Percentiles rank a stretch among this genome's conserved stretches.
Evolutionary conservation across 177 flowering plant genomes (phyloP).

Genomic region (Vitis hybrid): DNA sequence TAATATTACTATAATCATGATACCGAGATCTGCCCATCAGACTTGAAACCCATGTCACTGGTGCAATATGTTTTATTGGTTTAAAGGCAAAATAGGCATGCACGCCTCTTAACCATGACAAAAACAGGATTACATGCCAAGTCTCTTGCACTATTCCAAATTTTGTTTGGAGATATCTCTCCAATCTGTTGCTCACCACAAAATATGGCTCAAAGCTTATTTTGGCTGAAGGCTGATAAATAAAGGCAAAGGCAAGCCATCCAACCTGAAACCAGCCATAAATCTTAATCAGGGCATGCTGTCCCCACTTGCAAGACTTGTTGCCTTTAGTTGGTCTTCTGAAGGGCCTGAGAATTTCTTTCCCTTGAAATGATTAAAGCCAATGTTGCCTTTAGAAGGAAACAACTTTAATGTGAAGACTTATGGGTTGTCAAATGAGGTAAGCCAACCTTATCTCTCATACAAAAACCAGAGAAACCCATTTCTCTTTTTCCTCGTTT

Average conservation of each 20-base stretch:
- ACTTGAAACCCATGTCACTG: no score
- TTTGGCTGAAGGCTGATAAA: no score
- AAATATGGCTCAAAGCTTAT: no score
- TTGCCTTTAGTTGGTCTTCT: slow-evolving; percentile 11
- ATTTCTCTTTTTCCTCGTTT: slow-evolving; percentile 1
- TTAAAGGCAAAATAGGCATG: no score
- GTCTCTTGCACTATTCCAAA: no score
- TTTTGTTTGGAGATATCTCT: no score
- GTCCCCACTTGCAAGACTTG: not conserved
- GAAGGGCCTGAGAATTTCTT: not conserved
- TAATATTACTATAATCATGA: no score
- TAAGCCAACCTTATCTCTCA: slow-evolving; percentile 16
- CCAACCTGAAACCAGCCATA: not conserved
- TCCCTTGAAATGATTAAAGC: slow-evolving; percentile 23
- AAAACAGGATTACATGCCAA: no score
- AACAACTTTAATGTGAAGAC: slow-evolving; percentile 30
- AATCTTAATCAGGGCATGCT: not conserved
- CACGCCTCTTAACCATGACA: no score
- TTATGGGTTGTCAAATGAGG: slow-evolving; percentile 26
- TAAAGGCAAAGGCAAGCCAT: not conserved
- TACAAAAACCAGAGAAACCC: not conserved
- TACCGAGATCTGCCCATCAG: no score
- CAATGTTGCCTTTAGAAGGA: slow-evolving; percentile 31
- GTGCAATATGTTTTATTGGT: no score
- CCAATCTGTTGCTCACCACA: no score